These are phyloP conservation scores for Ganoderma lucidum DNA, from an alignment of 1,284 basidiomycete genomes.

Conservation along the genomic window DNA sequence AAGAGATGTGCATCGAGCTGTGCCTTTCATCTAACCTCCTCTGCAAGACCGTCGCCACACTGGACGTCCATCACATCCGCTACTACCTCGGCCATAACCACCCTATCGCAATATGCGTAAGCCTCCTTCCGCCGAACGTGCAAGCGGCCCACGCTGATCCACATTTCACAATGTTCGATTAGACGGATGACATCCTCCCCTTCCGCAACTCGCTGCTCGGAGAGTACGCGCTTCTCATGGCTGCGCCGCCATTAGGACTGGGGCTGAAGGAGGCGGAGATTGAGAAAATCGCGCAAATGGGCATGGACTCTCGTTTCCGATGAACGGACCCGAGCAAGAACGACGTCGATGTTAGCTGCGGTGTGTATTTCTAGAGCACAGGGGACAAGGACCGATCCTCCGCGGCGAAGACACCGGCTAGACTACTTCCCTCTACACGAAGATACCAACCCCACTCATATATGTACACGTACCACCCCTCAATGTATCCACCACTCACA, in stretches of 20 bases:
- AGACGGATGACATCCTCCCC: constrained; percentile 86
- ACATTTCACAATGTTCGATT: constrained; percentile 9
- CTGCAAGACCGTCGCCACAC: constrained; percentile 71
- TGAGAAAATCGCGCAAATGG: constrained; percentile 62
- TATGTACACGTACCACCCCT: neutral
- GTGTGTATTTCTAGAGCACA: constrained; percentile 2
- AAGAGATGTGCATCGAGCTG: constrained; percentile 78
- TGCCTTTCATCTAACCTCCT: constrained; percentile 85
- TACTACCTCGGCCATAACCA: constrained; percentile 71
- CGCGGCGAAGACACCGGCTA: neutral
- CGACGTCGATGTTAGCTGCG: neutral
- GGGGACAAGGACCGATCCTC: neutral
- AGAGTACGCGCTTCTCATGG: constrained; percentile 82
- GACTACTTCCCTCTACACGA: neutral
- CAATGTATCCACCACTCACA: neutral
- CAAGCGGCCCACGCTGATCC: neutral
- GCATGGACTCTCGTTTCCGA: constrained; percentile 55
- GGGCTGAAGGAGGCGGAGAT: constrained; percentile 70
- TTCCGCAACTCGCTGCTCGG: constrained; percentile 76
- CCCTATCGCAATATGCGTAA: constrained; percentile 79
- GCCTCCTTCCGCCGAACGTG: constrained; percentile 39
- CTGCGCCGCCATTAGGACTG: constrained; percentile 69
- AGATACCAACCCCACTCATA: neutral
- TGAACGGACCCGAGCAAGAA: constrained; percentile 9
- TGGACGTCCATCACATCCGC: constrained; percentile 77